Base-by-base conservation (phyloP, 2,329 filamentous ascomycete species). In the Magnaporthiopsis incrustans region DNA sequence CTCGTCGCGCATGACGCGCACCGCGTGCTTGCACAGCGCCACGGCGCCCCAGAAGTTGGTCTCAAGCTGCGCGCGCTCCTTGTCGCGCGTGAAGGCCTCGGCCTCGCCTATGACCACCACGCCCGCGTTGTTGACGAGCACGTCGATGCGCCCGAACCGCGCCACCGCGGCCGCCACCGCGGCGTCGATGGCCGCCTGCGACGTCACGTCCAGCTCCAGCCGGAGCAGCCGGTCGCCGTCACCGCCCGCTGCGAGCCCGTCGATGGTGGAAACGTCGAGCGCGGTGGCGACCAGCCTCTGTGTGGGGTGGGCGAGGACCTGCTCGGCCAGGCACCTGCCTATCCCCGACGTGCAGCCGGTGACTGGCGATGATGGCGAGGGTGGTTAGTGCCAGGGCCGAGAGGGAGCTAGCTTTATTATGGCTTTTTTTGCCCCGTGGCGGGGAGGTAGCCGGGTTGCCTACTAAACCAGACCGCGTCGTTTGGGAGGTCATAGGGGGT, bases 341-440 rank as follows among this genome's bases (percentile, higher is more conserved):
- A 83, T 79, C 15, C 81, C 81, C 0, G 75, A 77, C 0, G 81
- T 82, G 67, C 78, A 82, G 22, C 81, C 80, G 50, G 80, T 81
- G 26, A 81, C 78, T 81, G 56, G 27, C 25, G 35, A 10, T 60
- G n/a, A 30, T 30, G n/a, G n/a, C 44, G 12, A 8, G 56, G n/a
- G 6, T 10, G 22, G 44, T 58, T 22, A 11, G 53, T 30, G 5
- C 5, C 5, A 5, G 27, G 27, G 27, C 27, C 3, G 27, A 30
- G 3, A 30, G 27, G 27, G 27, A 30, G 27, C 27, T n/a, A n/a
- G n/a, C n/a, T n/a, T n/a, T n/a, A n/a, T n/a, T n/a, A n/a, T n/a
- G n/a, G n/a, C n/a, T n/a, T n/a, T n/a, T n/a, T n/a, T n/a, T n/a
- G n/a, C n/a, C n/a, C n/a, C n/a, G n/a, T 30, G 27, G 27, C 27